Evolutionary conservation across 2,329 filamentous ascomycete species (phyloP), one percentile per base, ranked within the genome.

Genomic region (Zalaria sp.): DNA sequence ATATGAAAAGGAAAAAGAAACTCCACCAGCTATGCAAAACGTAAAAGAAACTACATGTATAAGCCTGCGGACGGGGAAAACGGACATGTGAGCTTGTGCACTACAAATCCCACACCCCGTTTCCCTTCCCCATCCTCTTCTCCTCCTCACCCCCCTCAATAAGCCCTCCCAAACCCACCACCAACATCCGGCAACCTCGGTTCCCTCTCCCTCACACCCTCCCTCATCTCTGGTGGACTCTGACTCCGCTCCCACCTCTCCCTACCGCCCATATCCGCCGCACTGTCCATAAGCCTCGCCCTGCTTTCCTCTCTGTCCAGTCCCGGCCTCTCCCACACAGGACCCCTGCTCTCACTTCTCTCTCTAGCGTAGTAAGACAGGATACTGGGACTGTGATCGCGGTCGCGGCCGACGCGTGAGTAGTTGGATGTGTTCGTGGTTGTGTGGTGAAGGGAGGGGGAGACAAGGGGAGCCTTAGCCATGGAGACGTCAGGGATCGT

Each of bases 381-480:
- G 28, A 35, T 40, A 5, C 44, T 43, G 2, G 49, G 50, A 28
- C 50, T 50, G 4, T 47, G 42, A 3, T 46, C 34, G 18, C 50
- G 41, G 26, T 38, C 47, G 26, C 25, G 34, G 31, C 39, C 45
- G 4, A 61, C 54, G 8, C 55, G 49, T 35, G 58, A 52, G 45
- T 61, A 61, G 10, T 51, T 48, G 10, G 41, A 35, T 8, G 40
- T 38, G 43, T 35, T 42, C 10, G 37, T 40, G 18, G 11, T 46
- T 41, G 41, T 53, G 37, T 49, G 51, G 40, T 54, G 57, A 4
- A 56, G 52, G 18, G 49, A 47, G 8, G 50, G 44, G 3, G 53
- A 49, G 28, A 58, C 52, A 11, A 59, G 42, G 3, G 56, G 52
- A 10, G 52, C 51, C 44, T 58, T 59, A 46, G 54, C 53, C 9